Percentiles rank a stretch among this genome's conserved stretches.
These are phyloP conservation scores for Thermothelomyces thermophilus DNA, from an alignment of 2,329 filamentous ascomycete species.

Conservation along the genomic window DNA sequence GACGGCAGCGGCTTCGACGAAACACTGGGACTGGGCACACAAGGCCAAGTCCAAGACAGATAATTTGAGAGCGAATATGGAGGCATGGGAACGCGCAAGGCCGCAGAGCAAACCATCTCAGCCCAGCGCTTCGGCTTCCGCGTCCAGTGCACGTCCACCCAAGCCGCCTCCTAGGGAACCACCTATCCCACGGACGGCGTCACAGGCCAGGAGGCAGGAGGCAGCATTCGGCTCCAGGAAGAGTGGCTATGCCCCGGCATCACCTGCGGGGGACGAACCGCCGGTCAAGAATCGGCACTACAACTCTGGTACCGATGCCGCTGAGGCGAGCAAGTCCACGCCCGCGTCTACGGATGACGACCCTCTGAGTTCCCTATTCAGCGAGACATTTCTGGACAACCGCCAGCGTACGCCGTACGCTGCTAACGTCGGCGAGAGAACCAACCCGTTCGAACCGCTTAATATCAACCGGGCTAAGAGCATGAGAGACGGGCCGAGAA, in stretches of 20 bases:
- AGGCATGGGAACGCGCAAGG: slow-evolving; percentile 25
- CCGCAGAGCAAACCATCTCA: slow-evolving; percentile 13
- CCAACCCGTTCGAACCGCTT: slow-evolving; percentile 48
- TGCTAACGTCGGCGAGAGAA: slow-evolving; percentile 51
- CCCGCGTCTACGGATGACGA: slow-evolving; percentile 29
- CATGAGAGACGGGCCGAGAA: slow-evolving; percentile 34
- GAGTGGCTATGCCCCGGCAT: slow-evolving; percentile 44
- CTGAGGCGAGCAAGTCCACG: slow-evolving; percentile 19
- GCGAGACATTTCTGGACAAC: slow-evolving; percentile 39
- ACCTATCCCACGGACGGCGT: slow-evolving; percentile 43
- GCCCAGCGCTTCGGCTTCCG: slow-evolving; percentile 31
- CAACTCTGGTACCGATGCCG: slow-evolving; percentile 29
- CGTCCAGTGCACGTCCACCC: slow-evolving; percentile 30
- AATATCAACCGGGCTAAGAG: slow-evolving; percentile 41
- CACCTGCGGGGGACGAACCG: slow-evolving; percentile 47
- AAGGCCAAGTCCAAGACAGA: slow-evolving; percentile 16
- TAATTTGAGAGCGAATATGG: slow-evolving; percentile 15
- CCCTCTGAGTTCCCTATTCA: slow-evolving; percentile 39
- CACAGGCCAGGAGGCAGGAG: slow-evolving; percentile 47
- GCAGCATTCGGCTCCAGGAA: slow-evolving; percentile 49
- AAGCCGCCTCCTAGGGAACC: slow-evolving; percentile 24
- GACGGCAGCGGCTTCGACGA: slow-evolving; percentile 20
- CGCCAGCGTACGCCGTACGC: slow-evolving; percentile 54
- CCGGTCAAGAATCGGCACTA: slow-evolving; percentile 46
- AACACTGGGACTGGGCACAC: slow-evolving; percentile 23